A percentile compares a stretch with the other conserved stretches of the same genome.
Evolutionary conservation across 2,329 filamentous ascomycete genomes (phyloP).

Genomic region (Neospermospora avenae): DNA sequence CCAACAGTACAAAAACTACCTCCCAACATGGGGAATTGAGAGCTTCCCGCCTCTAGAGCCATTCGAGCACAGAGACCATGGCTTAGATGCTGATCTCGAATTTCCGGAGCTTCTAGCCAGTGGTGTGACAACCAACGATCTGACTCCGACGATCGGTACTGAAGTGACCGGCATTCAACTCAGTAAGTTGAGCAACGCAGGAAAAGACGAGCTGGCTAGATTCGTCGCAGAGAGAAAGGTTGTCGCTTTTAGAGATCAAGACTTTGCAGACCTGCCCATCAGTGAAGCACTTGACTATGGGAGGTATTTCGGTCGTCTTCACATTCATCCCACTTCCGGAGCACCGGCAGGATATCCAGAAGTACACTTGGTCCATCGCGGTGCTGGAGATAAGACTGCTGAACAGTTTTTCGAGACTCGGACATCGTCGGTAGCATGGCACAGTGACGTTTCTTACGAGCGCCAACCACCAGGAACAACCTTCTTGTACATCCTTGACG

Average conservation of each 20-base stretch:
- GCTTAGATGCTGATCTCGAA: conserved; percentile 66
- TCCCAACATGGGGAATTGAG: conserved; percentile 60
- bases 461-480: conserved; percentile 85
- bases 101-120: conserved; percentile 65
- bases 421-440: conserved; percentile 83
- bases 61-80: conserved; percentile 73
- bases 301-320: conserved; percentile 74
- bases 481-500: conserved; percentile 84
- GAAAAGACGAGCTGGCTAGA: conserved; percentile 73
- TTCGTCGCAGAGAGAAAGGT: conserved; percentile 76
- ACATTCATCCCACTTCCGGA: conserved; percentile 78
- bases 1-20: conserved; percentile 63
- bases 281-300: conserved; percentile 65
- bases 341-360: conserved; percentile 71
- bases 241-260: conserved; percentile 73
- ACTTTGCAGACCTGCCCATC: conserved; percentile 69
- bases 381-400: conserved; percentile 58
- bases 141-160: conserved; percentile 72
- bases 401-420: conserved; percentile 63
- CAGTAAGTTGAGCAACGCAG: conserved; percentile 61
- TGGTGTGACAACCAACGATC: conserved; percentile 50
- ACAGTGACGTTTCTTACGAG: conserved; percentile 86
- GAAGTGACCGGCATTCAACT: conserved; percentile 71
- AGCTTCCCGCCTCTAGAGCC: conserved; percentile 62
- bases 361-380: conserved; percentile 75